Percentiles rank a stretch among this genome's conserved stretches.
Evolutionary conservation across 805 yeast genomes (phyloP).

Genomic region (Blastobotrys attinorum): DNA sequence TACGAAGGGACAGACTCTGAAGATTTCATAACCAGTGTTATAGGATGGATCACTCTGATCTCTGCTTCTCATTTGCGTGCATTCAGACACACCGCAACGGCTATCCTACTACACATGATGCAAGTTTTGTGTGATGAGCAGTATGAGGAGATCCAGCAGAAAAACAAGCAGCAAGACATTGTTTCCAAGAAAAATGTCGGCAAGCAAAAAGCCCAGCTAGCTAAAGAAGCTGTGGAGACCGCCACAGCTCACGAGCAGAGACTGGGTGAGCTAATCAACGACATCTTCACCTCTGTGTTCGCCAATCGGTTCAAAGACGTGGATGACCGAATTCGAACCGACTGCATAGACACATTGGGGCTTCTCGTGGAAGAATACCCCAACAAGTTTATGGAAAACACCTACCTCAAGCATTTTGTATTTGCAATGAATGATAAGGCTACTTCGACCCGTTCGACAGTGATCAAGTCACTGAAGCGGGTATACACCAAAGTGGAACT

Average conservation of each 20-base stretch:
- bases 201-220: conserved; percentile 2
- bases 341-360: conserved; percentile 57
- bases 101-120: conserved; percentile 51
- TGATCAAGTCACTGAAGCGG: conserved; percentile 45
- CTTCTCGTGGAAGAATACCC: conserved; percentile 67
- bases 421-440: conserved; percentile 76
- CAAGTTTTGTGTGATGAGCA: conserved; percentile 46
- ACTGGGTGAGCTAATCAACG: conserved; percentile 38
- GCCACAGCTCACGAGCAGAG: conserved; percentile 17
- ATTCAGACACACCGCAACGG: conserved; percentile 59
- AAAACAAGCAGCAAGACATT: conserved; percentile 3
- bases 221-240: conserved; percentile 7
- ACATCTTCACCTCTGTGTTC: conserved; percentile 58
- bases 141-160: conserved; percentile 8
- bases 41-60: conserved; percentile 66
- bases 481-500: conserved; percentile 39
- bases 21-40: conserved; percentile 40
- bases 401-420: conserved; percentile 70
- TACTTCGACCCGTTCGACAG: conserved; percentile 55
- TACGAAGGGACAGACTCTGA: conserved; percentile 10
- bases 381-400: conserved; percentile 58
- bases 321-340: conserved; percentile 62
- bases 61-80: conserved; percentile 65
- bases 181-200: conserved; percentile 3
- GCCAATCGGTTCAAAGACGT: conserved; percentile 74